A percentile compares a stretch with the other conserved stretches of the same genome.
Conservation (phyloP, 495 filamentous ascomycete genomes). For the Hapsidospora chrysogenum region DNA sequence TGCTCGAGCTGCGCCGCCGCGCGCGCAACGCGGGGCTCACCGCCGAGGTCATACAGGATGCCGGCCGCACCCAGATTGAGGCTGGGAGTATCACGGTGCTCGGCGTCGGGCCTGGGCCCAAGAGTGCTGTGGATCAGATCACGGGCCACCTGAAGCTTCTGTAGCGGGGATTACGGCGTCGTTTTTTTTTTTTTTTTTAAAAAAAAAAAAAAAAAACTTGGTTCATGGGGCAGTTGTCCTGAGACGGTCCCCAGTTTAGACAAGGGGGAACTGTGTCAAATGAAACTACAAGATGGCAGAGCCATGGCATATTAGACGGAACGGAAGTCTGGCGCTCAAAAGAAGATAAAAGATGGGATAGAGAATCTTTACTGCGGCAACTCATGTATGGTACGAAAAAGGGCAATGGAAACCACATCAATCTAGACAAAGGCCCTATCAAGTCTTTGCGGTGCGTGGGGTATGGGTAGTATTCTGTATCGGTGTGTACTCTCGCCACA, state of each 20-base stretch:
- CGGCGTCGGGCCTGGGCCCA: slow-evolving; percentile 76
- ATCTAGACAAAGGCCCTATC: too few species aligned
- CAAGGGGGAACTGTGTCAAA: too few species aligned
- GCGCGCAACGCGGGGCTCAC: slow-evolving; percentile 74
- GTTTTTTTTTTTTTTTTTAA: not conserved
- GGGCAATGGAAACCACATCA: too few species aligned
- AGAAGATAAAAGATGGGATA: not conserved
- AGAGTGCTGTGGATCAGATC: slow-evolving; percentile 69
- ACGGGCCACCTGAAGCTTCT: slow-evolving; percentile 81
- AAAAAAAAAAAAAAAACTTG: not conserved
- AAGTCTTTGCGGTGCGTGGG: too few species aligned
- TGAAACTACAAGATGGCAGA: too few species aligned
- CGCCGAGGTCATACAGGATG: slow-evolving; percentile 79
- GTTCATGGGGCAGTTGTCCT: too few species aligned
- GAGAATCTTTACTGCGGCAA: not conserved
- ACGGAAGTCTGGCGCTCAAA: too few species aligned
- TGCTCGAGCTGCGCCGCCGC: slow-evolving; percentile 57
- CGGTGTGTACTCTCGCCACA: not conserved
- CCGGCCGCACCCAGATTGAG: slow-evolving; percentile 95
- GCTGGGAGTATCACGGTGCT: slow-evolving; percentile 79
- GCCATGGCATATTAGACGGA: too few species aligned
- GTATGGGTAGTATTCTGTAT: slow-evolving; percentile 1
- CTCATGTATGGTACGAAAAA: not conserved
- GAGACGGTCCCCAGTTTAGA: too few species aligned
- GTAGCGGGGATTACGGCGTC: slow-evolving; percentile 18